Base-by-base conservation (phyloP, 1,284 basidiomycete genomes). In the Stygiomarasmius scandens region DNA sequence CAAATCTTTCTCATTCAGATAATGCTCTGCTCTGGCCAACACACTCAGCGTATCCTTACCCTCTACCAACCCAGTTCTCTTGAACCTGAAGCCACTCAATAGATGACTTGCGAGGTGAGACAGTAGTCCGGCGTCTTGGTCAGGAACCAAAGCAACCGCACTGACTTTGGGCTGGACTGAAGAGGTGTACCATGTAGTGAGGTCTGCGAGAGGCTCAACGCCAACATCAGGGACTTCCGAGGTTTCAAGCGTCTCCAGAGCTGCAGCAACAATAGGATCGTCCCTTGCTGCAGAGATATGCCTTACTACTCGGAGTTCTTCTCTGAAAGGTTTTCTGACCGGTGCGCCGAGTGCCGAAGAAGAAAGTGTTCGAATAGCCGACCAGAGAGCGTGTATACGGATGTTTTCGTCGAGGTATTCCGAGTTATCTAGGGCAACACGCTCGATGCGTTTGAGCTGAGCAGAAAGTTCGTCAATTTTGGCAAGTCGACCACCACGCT, bases 401-500 rank as follows among this genome's bases (percentile, higher is more conserved):
- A 95, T 84, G 73, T 94, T 96, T 73, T 96, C 93, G 69, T 95
- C 93, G 49, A 97, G 86, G 62, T 92, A 91, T 20, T 82, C 80
- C 25, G 92, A 90, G 75, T 98, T 98, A 76, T 96, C 95, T 48
- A 95, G 81, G 0, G 94, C 91, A 61, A 98, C 83, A 55, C 91
- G 87, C 74, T 98, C 94, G 41, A 99, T 86, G 61, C 90, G 87
- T 75, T 96, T 96, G 61, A 99, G 80, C 58, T 92, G 91, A 1
- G 90, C 87, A 14, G 95, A 90, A 55, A 99, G 87, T 70, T 96
- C 90, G 70, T 97, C 95, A 43, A 99, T 87, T 75, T 95, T 97
- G 60, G 95, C 92, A 10, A 99, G 83, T 60, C 96, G 90, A 19
- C 96, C 96, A 23, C 95, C 95, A 49, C 97, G 93, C 75, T 99